phyloP scores from a whole-genome alignment of 2,329 filamentous ascomycete genomes.

The Dothistroma pini region DNA sequence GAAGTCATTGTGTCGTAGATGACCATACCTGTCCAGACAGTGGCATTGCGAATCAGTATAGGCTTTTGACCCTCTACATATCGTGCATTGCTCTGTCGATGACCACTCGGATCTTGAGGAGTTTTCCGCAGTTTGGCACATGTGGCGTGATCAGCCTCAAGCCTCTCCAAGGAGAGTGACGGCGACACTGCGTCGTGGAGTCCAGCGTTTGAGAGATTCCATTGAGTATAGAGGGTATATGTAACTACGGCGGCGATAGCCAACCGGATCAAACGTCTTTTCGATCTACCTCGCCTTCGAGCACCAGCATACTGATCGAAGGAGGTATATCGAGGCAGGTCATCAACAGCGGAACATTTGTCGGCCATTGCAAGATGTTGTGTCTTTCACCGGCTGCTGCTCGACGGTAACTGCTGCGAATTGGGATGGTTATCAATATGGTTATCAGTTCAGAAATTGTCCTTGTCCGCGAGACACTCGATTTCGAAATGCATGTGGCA shows the following conservation, averaged over 20 bases:
- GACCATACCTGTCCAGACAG: conserved; percentile 54
- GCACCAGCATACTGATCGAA: conserved; percentile 3
- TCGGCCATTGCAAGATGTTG: background rate
- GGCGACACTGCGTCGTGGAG: conserved; percentile 72
- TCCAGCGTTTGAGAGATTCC: conserved; percentile 35
- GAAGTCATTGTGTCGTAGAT: background rate
- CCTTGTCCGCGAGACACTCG: no score
- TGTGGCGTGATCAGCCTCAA: conserved; percentile 53
- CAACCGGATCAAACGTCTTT: background rate
- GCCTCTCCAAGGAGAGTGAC: conserved; percentile 58
- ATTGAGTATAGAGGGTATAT: conserved; percentile 4
- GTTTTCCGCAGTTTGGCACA: conserved; percentile 55
- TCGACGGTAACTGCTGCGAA: background rate
- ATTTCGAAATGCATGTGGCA: no score
- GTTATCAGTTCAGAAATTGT: background rate
- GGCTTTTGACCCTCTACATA: conserved; percentile 57
- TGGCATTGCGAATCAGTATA: conserved; percentile 63
- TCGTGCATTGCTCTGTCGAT: conserved; percentile 58
- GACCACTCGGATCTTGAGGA: conserved; percentile 54
- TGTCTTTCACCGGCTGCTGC: background rate
- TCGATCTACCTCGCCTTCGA: background rate
- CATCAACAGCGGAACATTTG: conserved; percentile 2
- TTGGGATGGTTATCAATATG: background rate
- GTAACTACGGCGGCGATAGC: background rate
- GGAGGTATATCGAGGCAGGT: conserved; percentile 1